phyloP scores from a whole-genome alignment of 176 grass and related monocot species.

The Raddia distichophylla region DNA sequence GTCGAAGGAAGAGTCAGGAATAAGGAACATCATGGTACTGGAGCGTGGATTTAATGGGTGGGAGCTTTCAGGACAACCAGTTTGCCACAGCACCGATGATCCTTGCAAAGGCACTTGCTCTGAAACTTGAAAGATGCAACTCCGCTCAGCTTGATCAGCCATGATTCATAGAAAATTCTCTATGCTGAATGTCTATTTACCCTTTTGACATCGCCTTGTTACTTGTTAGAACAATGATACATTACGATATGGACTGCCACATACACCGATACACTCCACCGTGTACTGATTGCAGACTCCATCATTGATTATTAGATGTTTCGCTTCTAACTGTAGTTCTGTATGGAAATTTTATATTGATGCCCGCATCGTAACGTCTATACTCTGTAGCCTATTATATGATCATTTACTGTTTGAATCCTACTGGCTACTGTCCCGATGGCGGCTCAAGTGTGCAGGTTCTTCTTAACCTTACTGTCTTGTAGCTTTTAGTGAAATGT shows the following conservation, averaged over 20 bases:
- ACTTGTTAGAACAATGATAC: neutral
- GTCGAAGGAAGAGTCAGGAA: slow-evolving; percentile 53
- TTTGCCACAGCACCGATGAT: slow-evolving; percentile 64
- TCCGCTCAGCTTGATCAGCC: neutral
- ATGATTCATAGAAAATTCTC: neutral
- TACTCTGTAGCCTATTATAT: neutral
- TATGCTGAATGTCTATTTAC: neutral
- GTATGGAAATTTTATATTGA: neutral
- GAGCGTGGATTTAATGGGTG: slow-evolving; percentile 86
- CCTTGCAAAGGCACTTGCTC: slow-evolving; percentile 57
- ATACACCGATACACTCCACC: neutral
- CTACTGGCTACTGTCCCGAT: too few relatives aligned
- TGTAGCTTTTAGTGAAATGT: too few relatives aligned
- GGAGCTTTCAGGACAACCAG: slow-evolving; percentile 65
- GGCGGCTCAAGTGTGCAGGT: too few relatives aligned
- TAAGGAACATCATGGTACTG: slow-evolving; percentile 76
- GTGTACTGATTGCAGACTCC: neutral
- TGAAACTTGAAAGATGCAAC: neutral
- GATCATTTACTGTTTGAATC: too few relatives aligned
- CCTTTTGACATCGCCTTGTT: neutral
- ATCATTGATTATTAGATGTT: neutral
- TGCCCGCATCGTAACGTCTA: neutral
- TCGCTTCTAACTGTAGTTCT: neutral
- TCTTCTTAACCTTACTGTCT: too few relatives aligned
- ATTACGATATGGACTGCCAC: neutral